Base-by-base conservation (phyloP, 2,329 filamentous ascomycete genomes). In the Didymella lethalis region DNA sequence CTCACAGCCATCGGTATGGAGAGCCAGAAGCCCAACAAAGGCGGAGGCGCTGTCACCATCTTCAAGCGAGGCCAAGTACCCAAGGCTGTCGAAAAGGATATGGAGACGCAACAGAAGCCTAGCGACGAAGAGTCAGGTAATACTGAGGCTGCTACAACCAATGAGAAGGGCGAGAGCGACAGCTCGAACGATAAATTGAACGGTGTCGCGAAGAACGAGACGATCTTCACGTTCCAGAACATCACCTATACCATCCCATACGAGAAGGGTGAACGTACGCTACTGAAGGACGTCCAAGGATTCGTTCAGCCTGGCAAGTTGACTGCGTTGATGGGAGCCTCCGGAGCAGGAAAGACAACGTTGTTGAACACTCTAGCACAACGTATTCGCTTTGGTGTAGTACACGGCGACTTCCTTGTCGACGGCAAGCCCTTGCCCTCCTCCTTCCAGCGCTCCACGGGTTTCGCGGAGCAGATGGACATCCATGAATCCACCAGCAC, bases 231-330 rank as follows among this genome's bases (percentile, higher is more conserved):
- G 0, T 97, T 92, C 90, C 90, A 94, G 73, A 83, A 90, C 64
- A 86, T 97, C 60, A 91, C 89, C 71, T 97, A 97, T 73, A 90
- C 86, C 0, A 89, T 93, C 59, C 78, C 80, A 11, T 81, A 80
- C 28, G 72, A 80, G 23, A 75, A 75, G 36, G 77, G 78, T 3
- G 78, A 81, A 45, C 71, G 80, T 14, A 74, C 72, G 4, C 73
- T 90, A 4, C 75, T 90, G 11, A 81, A 87, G 59, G 81, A 88
- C 57, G 84, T 90, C 4, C 82, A 86, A 64, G 93, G 93, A 20
- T 97, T 91, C 88, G 92, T 97, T 49, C 94, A 95, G 76, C 93
- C 93, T 4, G 93, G 93, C 48, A 96, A 92, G 12, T 78, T 96
- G 53, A 97, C 93, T 7, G 93, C 92, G 34, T 82, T 97, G 1